Base-by-base conservation (phyloP, 1,284 basidiomycete genomes). In the Leccinum pachyderme region DNA sequence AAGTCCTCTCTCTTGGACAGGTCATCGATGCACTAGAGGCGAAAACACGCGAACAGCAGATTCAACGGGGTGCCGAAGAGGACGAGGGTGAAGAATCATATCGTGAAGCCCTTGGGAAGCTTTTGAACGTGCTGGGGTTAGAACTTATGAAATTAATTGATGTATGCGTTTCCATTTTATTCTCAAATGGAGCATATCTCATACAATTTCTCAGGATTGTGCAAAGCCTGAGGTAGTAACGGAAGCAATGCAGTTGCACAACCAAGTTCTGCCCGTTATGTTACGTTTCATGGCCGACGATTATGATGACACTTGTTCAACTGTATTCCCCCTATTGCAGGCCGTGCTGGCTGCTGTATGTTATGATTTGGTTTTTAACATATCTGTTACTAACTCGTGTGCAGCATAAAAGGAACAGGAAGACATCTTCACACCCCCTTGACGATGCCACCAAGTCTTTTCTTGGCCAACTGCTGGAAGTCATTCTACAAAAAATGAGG, bases 281-380 rank as follows among this genome's bases (percentile, higher is more conserved):
- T 79, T 99, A 15, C 87, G 86, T 25, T 97, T 98, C 76, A 80
- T 99, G 70, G 87, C 87, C 15, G 96, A 99, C 69, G 81, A 89
- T 27, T 90, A 91, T 63, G 91, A 94, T 59, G 92, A 95, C 63
- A 92, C 91, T 5, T 89, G 88, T 59, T 85, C 86, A 5, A 91
- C 93, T 5, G 80, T 97, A 29, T 91, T 95, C 64, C 86, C 90
- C 8, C 77, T 96, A 56, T 76, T 96, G 7, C 86, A 87, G 57
- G 81, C 82, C 31, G 76, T 96, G 47, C 81, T 98, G 43, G 75
- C 81, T 44, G 81, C 80, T 41, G 93, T 94, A 70, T 69, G 89
- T 81, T 27, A 25, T 39, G 13, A 15, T 47, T 25, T 27, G 18
- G 7, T n/a, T 33, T 54, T 48, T 4, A 11, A 7, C 2, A 18